These are phyloP conservation scores for Cryptococcus sp. DNA, from an alignment of 1,284 basidiomycete species.

Conservation along the genomic window DNA sequence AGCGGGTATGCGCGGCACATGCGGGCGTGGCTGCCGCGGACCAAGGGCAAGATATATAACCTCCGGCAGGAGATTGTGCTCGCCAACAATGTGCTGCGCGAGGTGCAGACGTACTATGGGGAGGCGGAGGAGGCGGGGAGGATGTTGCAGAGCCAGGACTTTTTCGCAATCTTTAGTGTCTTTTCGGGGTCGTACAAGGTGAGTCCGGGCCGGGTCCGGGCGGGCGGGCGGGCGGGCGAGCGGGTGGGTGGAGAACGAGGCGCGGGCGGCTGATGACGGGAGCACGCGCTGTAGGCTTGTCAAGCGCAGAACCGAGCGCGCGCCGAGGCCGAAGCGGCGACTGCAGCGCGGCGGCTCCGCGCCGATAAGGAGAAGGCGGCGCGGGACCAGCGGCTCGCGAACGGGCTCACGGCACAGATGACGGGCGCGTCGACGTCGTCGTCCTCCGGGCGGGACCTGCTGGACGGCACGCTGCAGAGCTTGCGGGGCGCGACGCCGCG, in stretches of 20 bases:
- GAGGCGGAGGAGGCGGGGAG: conserved; percentile 70
- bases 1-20: conserved; percentile 82
- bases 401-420: conserved; percentile 40
- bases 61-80: conserved; percentile 78
- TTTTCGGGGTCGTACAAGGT: conserved; percentile 90
- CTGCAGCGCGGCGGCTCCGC: conserved; percentile 32
- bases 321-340: conserved; percentile 51
- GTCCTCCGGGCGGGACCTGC: conserved; percentile 57
- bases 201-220: too few species aligned
- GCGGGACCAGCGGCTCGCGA: neutral
- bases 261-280: too few species aligned
- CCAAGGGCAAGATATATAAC: conserved; percentile 69
- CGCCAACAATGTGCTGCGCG: conserved; percentile 73
- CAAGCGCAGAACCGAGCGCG: conserved; percentile 63
- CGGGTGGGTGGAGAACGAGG: too few species aligned
- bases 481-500: conserved; percentile 62
- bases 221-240: too few species aligned
- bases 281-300: too few species aligned
- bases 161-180: conserved; percentile 92
- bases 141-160: conserved; percentile 58
- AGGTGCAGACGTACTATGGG: conserved; percentile 83
- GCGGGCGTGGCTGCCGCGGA: conserved; percentile 78
- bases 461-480: conserved; percentile 68
- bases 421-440: conserved; percentile 39
- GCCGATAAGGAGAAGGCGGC: conserved; percentile 30